Evolutionary conservation across 177 flowering plant species (phyloP).

Genomic region (Vitis hybrid): DNA sequence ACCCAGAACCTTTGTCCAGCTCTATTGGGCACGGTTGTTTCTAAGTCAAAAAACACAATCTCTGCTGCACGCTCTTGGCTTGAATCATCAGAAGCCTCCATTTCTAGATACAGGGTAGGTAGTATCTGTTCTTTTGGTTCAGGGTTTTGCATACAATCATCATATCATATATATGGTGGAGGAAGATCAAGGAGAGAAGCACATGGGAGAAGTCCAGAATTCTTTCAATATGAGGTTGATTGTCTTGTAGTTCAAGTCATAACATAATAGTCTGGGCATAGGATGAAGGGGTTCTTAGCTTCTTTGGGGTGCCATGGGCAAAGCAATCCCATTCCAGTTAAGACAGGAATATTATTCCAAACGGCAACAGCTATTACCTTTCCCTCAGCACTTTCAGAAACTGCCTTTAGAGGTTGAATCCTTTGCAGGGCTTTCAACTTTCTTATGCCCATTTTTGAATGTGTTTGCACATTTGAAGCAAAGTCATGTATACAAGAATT

Average conservation of each 20-base stretch:
- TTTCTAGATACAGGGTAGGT: neutral
- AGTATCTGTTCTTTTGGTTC: neutral
- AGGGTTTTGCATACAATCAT: neutral
- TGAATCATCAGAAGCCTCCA: constrained; percentile 13
- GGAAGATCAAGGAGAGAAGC: neutral
- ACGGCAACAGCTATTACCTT: neutral
- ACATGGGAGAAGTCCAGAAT: constrained; percentile 24
- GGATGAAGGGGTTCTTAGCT: constrained; percentile 46
- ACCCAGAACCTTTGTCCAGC: constrained; percentile 60
- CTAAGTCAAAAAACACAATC: constrained; percentile 86
- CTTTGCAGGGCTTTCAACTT: constrained; percentile 1
- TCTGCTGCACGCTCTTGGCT: constrained; percentile 25
- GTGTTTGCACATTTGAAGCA: constrained; percentile 20
- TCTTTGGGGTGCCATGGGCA: constrained; percentile 31
- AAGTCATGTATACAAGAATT: constrained; percentile 4
- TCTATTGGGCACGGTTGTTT: constrained; percentile 72
- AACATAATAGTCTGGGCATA: constrained; percentile 16
- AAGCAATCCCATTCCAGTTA: constrained; percentile 16
- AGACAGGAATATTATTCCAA: constrained; percentile 22
- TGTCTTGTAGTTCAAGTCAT: constrained; percentile 65
- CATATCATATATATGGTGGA: constrained; percentile 20
- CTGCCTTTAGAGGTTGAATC: neutral
- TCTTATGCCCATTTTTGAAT: neutral
- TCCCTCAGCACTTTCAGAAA: neutral
- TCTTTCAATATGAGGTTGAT: constrained; percentile 42